A percentile compares a stretch with the other conserved stretches of the same genome.
Conservation (phyloP, 2,329 filamentous ascomycete species). For the Paraconiothyrium brasiliense region DNA sequence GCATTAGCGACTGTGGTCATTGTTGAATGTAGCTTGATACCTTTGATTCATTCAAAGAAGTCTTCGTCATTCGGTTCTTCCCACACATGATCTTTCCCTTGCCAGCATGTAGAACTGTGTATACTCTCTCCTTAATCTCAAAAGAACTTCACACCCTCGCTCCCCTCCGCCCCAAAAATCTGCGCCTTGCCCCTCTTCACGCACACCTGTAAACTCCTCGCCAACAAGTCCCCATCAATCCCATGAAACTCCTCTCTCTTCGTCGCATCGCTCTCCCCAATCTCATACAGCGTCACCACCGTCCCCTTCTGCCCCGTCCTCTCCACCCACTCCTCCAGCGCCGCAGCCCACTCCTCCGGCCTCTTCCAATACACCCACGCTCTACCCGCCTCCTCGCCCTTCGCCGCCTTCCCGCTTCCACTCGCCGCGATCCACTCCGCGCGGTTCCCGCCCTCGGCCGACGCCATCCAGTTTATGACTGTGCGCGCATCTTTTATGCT, state of each 20-base stretch:
- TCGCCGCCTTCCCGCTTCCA: constrained; percentile 22
- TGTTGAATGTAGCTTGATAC: background rate
- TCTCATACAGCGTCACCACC: constrained; percentile 92
- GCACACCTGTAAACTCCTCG: constrained; percentile 79
- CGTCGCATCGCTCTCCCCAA: constrained; percentile 86
- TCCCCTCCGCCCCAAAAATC: constrained; percentile 83
- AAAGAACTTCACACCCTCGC: constrained; percentile 96
- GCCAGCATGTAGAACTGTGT: background rate
- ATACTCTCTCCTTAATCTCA: constrained; percentile 49
- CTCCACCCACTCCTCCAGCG: constrained; percentile 82
- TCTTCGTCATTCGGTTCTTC: background rate
- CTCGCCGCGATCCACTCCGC: constrained; percentile 69
- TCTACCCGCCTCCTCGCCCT: constrained; percentile 44
- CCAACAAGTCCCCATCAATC: constrained; percentile 84
- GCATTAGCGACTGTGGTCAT: constrained; percentile 8
- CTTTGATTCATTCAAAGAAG: background rate
- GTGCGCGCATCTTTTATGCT: constrained; percentile 62
- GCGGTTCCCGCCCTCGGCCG: constrained; percentile 60
- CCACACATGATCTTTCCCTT: background rate
- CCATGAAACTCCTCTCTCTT: constrained; percentile 76
- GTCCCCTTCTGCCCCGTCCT: constrained; percentile 86
- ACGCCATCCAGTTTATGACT: constrained; percentile 66
- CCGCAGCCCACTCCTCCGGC: constrained; percentile 87
- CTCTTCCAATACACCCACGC: constrained; percentile 84
- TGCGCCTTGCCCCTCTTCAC: constrained; percentile 93